These are phyloP conservation scores for Trichomonas vaginalis DNA, from an alignment of 208 protist genomes.

Conservation along the genomic window DNA sequence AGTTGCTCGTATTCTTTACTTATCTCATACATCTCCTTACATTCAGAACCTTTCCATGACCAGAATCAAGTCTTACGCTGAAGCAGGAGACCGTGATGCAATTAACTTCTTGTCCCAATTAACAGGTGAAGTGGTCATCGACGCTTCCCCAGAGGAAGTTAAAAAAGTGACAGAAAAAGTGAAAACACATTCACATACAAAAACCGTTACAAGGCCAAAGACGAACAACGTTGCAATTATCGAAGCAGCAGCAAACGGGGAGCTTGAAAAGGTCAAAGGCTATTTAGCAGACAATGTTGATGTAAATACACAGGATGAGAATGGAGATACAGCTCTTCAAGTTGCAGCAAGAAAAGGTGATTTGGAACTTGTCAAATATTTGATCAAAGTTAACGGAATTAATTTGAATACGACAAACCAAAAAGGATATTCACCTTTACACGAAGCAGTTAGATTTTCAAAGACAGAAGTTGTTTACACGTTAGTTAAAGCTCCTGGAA, in stretches of 20 bases:
- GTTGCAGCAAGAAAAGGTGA: neutral
- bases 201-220: neutral
- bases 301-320: neutral
- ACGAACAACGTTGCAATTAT: neutral
- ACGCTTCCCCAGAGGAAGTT: neutral
- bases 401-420: neutral
- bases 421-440: neutral
- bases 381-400: neutral
- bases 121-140: neutral
- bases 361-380: neutral
- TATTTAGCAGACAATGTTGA: neutral
- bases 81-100: neutral
- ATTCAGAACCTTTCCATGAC: neutral
- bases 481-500: neutral
- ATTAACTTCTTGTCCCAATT: neutral
- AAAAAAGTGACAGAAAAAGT: neutral
- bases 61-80: neutral
- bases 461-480: neutral
- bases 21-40: neutral
- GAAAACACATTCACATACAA: neutral
- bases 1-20: neutral
- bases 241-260: neutral
- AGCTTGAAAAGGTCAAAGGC: neutral
- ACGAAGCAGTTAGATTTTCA: neutral
- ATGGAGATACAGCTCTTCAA: neutral